Base-by-base conservation (phyloP, 2,329 filamentous ascomycete species). In the Sordariomycetes sp. region DNA sequence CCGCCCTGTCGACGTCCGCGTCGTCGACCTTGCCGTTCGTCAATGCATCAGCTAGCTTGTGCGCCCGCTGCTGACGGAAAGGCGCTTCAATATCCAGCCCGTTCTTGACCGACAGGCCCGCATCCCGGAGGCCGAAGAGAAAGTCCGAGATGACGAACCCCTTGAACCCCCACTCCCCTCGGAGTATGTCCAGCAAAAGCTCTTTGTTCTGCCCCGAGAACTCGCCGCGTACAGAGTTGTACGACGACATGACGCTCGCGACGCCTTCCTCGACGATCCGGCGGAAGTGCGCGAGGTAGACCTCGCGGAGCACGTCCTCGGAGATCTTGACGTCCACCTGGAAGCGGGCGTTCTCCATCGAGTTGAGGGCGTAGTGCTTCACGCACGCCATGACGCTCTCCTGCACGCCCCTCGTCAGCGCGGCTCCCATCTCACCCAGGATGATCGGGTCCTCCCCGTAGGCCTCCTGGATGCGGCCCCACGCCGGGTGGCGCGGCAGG, bases 341-440 rank as follows among this genome's bases (percentile, higher is more conserved):
- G 22, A 65, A 66, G 0, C 63, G 61, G 7, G 64, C 60, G 3
- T 61, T 65, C 46, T 65, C 64, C 60, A 64, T 65, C 0, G 64
- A 66, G 37, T 66, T 64, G 14, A 66, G 59, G 2, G 64, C 64
- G 32, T 55, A 64, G 14, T 65, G 64, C 51, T 65, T 65, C 0
- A 65, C 64, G 20, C 61, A 64, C 0, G 63, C 63, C 64, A 65
- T 65, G 16, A 64, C 25, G 25, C 62, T 61, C 22, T 59, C 57
- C 60, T 65, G 63, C 1, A 64, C 53, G 6, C 64, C 64, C 1
- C 59, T 35, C 1, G 59, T 59, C 4, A 62, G 55, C 0, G 64
- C 64, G 7, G 57, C 46, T 5, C 63, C 64, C 8, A 65, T 59
- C 35, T 64, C 59, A 3, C 63, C 64, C 1, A 65, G 57, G 3